A percentile compares a stretch with the other conserved stretches of the same genome.
phyloP scores from a whole-genome alignment of 768 basidiomycete genomes.

The Rossbeevera mucosa region DNA sequence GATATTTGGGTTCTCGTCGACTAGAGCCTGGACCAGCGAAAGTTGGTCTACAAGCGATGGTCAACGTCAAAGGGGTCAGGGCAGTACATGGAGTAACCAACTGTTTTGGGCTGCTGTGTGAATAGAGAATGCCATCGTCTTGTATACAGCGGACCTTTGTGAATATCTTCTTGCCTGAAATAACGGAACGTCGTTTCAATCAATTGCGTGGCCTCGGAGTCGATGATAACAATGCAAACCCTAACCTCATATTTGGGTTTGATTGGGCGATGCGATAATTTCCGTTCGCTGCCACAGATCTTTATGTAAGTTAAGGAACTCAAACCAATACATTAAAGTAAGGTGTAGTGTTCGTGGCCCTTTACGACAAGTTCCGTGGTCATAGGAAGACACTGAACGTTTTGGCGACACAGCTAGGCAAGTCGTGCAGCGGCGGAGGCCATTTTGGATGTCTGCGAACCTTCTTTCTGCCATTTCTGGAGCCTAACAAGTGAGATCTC shows the following conservation, averaged over 20 bases:
- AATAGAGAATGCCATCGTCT: conserved; percentile 41
- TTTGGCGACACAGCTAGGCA: conserved; percentile 8
- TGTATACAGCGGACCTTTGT: neutral
- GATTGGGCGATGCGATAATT: too few species aligned
- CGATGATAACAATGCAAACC: conserved; percentile 7
- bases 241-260: conserved; percentile 24
- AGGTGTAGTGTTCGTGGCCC: neutral
- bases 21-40: conserved; percentile 60
- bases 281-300: neutral
- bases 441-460: neutral
- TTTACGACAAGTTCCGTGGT: neutral
- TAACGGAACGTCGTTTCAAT: neutral
- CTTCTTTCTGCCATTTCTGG: neutral
- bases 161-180: neutral
- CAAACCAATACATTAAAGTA: neutral
- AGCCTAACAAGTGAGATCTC: neutral
- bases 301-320: neutral
- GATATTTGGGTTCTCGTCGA: conserved; percentile 56
- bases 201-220: neutral
- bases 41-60: conserved; percentile 52
- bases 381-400: neutral
- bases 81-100: conserved; percentile 17
- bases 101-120: conserved; percentile 72
- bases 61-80: neutral
- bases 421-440: neutral